Conservation (phyloP, 805 yeast genomes). For the Myxozyma kluyveri region DNA sequence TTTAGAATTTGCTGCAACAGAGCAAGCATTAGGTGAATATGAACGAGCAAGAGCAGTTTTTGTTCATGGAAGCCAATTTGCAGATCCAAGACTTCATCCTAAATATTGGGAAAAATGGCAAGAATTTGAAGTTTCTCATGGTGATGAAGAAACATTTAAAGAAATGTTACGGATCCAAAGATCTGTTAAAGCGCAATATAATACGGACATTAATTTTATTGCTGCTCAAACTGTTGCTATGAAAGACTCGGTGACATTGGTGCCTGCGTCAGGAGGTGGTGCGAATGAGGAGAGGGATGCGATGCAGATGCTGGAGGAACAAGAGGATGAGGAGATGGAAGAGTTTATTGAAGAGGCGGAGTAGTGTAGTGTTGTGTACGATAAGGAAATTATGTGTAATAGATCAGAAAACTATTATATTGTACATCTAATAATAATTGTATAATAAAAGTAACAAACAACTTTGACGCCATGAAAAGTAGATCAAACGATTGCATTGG, state of each 20-base stretch:
- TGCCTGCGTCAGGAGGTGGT: not conserved
- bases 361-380: no score
- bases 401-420: not conserved
- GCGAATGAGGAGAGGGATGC: not conserved
- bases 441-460: not conserved
- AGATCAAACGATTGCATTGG: not conserved
- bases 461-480: not conserved
- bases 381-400: not conserved
- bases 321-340: constrained; percentile 2
- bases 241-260: constrained; percentile 1
- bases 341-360: not conserved
- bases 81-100: constrained; percentile 37
- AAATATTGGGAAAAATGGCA: constrained; percentile 69
- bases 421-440: not conserved
- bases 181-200: constrained; percentile 37
- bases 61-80: constrained; percentile 51
- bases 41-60: constrained; percentile 63
- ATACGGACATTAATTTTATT: constrained; percentile 32
- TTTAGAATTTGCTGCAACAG: constrained; percentile 56
- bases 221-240: constrained; percentile 30
- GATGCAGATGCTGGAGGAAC: not conserved
- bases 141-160: constrained; percentile 68
- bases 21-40: constrained; percentile 51
- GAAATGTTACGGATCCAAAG: constrained; percentile 67
- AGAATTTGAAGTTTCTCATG: constrained; percentile 66